phyloP scores from a whole-genome alignment of 192 early-diverging fungal species.

The Coemansia sp. region DNA sequence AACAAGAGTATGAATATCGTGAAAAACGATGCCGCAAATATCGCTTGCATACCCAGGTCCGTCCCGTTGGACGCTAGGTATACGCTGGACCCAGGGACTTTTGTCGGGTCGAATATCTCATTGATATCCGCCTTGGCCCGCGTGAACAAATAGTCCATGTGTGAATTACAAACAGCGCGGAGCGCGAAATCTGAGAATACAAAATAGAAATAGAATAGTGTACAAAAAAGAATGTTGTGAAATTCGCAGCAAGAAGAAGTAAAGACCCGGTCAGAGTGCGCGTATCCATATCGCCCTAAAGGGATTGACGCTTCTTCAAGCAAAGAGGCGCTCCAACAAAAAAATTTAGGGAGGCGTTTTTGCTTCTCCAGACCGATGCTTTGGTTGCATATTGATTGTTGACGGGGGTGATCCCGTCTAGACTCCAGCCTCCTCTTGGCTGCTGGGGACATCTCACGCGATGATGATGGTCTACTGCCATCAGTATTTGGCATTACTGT shows the following conservation, averaged over 20 bases:
- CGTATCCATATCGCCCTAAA: not conserved
- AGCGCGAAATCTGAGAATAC: not conserved
- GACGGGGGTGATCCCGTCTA: not conserved
- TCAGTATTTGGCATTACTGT: not conserved
- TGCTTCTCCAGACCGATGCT: conserved; percentile 1
- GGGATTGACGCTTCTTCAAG: not conserved
- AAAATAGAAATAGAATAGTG: not conserved
- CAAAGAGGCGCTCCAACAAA: not conserved
- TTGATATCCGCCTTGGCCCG: conserved; percentile 30
- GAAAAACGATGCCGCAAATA: conserved; percentile 48
- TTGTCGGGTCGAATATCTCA: conserved; percentile 49
- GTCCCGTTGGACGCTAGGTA: conserved; percentile 53
- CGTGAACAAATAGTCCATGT: conserved; percentile 2
- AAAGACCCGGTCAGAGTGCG: not conserved
- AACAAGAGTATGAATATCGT: conserved; percentile 35
- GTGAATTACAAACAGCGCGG: not conserved
- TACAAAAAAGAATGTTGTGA: conserved; percentile 2
- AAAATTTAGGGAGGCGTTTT: not conserved
- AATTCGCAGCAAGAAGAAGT: not conserved
- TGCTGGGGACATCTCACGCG: not conserved
- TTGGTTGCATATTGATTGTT: not conserved
- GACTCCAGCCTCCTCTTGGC: not conserved
- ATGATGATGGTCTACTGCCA: not conserved
- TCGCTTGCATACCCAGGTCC: conserved; percentile 52
- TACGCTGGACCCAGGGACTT: conserved; percentile 50